Base-by-base conservation (phyloP, 257 asterid species). In the Plantago elongata region DNA sequence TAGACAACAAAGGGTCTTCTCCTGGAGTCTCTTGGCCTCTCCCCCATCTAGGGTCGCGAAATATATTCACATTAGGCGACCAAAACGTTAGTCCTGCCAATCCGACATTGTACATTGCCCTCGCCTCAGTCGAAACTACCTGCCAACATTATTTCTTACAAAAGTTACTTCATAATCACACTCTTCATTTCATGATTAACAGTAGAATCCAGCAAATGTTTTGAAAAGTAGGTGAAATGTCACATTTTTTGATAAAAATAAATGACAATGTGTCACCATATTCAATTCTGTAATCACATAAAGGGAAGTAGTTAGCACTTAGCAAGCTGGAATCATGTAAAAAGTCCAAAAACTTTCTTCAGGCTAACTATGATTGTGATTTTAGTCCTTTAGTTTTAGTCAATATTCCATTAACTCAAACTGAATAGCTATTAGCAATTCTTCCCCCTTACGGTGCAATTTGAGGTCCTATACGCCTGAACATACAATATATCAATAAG, bases 41-140 rank as follows among this genome's bases (percentile, higher is more conserved):
- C 7, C 99, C 99, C 99, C 99, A 93, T 68, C 99, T 80, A 22
- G 99, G 99, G 48, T 93, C 99, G 5, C 99, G 88, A 60, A 84
- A 85, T 37, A 93, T 87, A 81, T 93, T 93, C 59, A 93, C 61
- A 22, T 89, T 93, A 0, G 99, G 99, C 11, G 99, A 89, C 97
- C 96, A 93, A 69, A 57, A 93, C 6, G 99, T 93, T 80, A 93
- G 65, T 14, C 99, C 99, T 13, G 96, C 81, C 69, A 76, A 63
- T 44, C 99, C 99, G 13, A 82, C 96, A 45, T 93, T 93, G 87
- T 89, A 63, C 99, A 89, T 89, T 67, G 99, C 97, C 64, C 97
- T 83, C 38, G 95, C 99, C 68, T 93, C 99, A 0, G 96, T 93
- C 0, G 99, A 93, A 15, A 93, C 96, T 69, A 82, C 97, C 99